phyloP scores from a whole-genome alignment of 2,329 filamentous ascomycete genomes.

The Achaetomium macrosporum region DNA sequence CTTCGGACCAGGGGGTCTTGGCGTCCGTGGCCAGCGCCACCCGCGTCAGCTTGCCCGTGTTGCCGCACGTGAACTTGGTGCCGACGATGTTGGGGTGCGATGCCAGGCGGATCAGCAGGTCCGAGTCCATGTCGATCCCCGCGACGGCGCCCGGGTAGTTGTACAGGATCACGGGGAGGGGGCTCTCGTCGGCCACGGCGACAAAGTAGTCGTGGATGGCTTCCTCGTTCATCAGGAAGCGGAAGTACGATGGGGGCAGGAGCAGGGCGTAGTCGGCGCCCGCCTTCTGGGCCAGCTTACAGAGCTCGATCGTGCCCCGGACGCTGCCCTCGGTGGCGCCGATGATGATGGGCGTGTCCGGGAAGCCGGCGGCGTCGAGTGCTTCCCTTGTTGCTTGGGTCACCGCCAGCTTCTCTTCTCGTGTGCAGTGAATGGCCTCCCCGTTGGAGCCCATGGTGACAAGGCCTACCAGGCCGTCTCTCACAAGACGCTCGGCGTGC shows the following conservation, averaged over 20 bases:
- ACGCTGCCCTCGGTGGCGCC: slow-evolving; percentile 79
- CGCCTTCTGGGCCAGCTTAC: slow-evolving; percentile 57
- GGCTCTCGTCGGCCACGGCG: slow-evolving; percentile 67
- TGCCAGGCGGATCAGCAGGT: slow-evolving; percentile 73
- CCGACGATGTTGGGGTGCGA: slow-evolving; percentile 79
- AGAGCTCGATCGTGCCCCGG: slow-evolving; percentile 70
- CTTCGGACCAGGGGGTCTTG: slow-evolving; percentile 55
- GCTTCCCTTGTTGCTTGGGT: slow-evolving; percentile 75
- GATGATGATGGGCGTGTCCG: slow-evolving; percentile 70
- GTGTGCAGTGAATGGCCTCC: slow-evolving; percentile 78
- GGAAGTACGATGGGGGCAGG: slow-evolving; percentile 80
- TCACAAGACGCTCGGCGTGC: slow-evolving; percentile 71
- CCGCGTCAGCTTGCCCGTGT: slow-evolving; percentile 81
- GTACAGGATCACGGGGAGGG: slow-evolving; percentile 77
- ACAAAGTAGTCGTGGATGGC: slow-evolving; percentile 69
- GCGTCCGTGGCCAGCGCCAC: slow-evolving; percentile 69
- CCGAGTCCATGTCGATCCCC: slow-evolving; percentile 85
- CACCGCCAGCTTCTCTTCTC: slow-evolving; percentile 68
- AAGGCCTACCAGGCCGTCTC: slow-evolving; percentile 72
- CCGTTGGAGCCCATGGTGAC: slow-evolving; percentile 89
- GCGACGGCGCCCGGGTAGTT: slow-evolving; percentile 86
- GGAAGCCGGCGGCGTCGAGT: slow-evolving; percentile 73
- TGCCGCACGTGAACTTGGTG: slow-evolving; percentile 88
- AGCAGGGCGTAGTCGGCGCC: slow-evolving; percentile 77
- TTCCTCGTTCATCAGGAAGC: slow-evolving; percentile 66